phyloP scores from a whole-genome alignment of 306 rosid species.

The Urtica urens region DNA sequence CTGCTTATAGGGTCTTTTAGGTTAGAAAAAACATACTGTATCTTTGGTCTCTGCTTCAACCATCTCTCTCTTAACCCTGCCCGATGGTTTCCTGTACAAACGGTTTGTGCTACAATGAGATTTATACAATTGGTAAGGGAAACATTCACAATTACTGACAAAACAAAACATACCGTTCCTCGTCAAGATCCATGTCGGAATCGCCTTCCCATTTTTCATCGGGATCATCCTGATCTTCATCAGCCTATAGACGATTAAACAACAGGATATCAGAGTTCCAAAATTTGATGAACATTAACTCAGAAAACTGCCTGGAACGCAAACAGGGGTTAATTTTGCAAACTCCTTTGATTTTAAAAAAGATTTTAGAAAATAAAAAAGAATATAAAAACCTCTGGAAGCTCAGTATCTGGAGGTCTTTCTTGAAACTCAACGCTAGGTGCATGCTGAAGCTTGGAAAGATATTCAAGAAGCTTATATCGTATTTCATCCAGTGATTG shows the following conservation, averaged over 20 bases:
- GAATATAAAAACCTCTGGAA: constrained; percentile 12
- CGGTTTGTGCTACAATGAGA: not conserved
- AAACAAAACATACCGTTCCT: constrained; percentile 5
- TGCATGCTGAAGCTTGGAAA: constrained; percentile 14
- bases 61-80: constrained; percentile 7
- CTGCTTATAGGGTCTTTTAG: not conserved
- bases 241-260: not conserved
- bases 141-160: not conserved
- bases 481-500: constrained; percentile 10
- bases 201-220: constrained; percentile 3
- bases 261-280: not conserved
- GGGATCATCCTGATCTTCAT: constrained; percentile 5
- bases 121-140: not conserved
- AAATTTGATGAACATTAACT: not conserved
- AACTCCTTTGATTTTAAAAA: no score
- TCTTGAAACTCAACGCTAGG: constrained; percentile 8
- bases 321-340: not conserved
- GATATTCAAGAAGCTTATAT: constrained; percentile 9
- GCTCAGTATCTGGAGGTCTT: constrained; percentile 4
- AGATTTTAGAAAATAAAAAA: not conserved
- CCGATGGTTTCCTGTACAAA: constrained; percentile 6
- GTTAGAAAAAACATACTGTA: not conserved
- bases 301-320: not conserved
- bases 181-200: constrained; percentile 6
- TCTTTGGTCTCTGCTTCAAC: constrained; percentile 1